phyloP scores from a whole-genome alignment of 2,329 filamentous ascomycete genomes.

The Pseudocercospora crystallina region DNA sequence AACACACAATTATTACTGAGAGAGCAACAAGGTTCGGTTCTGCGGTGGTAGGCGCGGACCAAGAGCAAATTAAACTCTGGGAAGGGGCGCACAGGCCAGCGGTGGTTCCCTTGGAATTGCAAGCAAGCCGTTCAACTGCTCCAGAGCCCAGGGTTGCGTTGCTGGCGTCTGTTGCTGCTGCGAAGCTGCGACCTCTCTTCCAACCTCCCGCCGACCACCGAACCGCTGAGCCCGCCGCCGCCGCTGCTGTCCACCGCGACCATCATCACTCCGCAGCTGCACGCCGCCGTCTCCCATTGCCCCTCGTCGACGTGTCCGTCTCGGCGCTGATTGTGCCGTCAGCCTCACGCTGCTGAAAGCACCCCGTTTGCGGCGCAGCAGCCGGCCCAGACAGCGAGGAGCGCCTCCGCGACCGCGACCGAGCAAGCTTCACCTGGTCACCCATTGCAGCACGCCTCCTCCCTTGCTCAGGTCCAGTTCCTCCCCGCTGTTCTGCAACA shows the following conservation, averaged over 20 bases:
- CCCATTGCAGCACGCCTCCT: slow-evolving; percentile 12
- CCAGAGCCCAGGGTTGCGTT: too few relatives aligned
- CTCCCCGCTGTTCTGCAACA: background rate
- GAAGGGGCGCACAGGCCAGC: too few relatives aligned
- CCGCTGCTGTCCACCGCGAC: slow-evolving; percentile 7
- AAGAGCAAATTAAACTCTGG: too few relatives aligned
- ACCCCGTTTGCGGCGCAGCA: slow-evolving; percentile 16
- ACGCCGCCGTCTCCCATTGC: slow-evolving; percentile 5
- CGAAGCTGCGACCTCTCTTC: too few relatives aligned
- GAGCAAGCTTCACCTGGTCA: slow-evolving; percentile 11
- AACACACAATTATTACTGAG: too few relatives aligned
- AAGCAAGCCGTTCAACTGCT: too few relatives aligned
- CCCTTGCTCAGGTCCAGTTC: slow-evolving; percentile 5
- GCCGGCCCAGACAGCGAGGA: slow-evolving; percentile 6
- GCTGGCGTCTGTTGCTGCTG: too few relatives aligned
- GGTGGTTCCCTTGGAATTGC: too few relatives aligned
- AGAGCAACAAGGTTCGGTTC: too few relatives aligned
- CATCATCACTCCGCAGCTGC: slow-evolving; percentile 1
- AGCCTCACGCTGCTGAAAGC: background rate
- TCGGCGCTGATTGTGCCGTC: background rate
- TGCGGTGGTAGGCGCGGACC: too few relatives aligned
- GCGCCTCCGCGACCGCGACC: background rate
- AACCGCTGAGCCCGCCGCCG: background rate
- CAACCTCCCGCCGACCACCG: background rate
- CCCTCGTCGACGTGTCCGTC: too few relatives aligned